These are phyloP conservation scores for Clavariopsis aquatica DNA, from an alignment of 495 filamentous ascomycete species.

Conservation along the genomic window DNA sequence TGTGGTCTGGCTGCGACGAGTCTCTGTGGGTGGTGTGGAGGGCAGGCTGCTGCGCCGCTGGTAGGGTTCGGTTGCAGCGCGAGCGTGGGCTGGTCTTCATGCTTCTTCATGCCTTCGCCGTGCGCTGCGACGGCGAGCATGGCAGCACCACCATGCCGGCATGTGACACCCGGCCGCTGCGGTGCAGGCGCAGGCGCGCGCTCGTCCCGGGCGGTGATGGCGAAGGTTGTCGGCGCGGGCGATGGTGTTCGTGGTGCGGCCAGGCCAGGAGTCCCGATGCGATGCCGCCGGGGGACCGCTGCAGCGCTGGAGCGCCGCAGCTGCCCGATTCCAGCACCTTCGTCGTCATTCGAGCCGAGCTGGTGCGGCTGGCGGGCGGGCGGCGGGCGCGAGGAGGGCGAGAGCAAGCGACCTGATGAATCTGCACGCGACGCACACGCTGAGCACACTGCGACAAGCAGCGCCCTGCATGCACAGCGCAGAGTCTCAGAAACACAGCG, in stretches of 20 bases:
- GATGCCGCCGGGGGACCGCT: not conserved
- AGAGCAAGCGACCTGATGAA: not conserved
- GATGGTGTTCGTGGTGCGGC: not conserved
- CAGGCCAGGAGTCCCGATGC: not conserved
- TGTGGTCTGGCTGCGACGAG: not conserved
- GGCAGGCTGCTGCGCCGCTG: not conserved
- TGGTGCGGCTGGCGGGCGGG: not conserved
- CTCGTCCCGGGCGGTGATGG: not conserved
- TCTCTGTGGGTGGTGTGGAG: not conserved
- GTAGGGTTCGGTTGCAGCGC: not conserved
- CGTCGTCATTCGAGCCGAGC: slow-evolving; percentile 3
- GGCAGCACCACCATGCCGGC: not conserved
- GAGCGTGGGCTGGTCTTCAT: not conserved
- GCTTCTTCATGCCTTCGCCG: not conserved
- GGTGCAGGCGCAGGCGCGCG: not conserved
- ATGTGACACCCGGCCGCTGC: slow-evolving; percentile 2
- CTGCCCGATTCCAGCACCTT: slow-evolving; percentile 5
- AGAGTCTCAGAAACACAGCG: not conserved
- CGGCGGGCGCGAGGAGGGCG: not conserved
- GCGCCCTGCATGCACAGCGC: not conserved
- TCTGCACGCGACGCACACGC: not conserved
- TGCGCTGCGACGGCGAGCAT: not conserved
- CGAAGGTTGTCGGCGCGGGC: not conserved
- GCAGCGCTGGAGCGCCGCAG: not conserved
- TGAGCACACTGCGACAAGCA: not conserved